Evolutionary conservation across 208 protist species (phyloP).

Genomic region (Wallacemonas sp.): DNA sequence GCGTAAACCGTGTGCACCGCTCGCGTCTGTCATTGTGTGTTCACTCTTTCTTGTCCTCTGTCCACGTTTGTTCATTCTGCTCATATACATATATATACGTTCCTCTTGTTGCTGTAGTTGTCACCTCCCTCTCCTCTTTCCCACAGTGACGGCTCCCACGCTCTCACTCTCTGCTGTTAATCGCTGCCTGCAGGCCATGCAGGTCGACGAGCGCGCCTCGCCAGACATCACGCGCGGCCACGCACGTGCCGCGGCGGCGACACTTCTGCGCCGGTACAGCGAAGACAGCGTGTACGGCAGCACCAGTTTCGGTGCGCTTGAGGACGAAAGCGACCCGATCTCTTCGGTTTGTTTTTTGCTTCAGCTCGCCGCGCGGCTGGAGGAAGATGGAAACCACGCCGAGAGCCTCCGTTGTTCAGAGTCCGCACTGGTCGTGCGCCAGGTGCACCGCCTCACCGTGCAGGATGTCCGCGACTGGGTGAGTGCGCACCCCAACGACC

Average conservation of each 20-base stretch:
- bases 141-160: not conserved
- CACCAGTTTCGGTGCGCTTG: not conserved
- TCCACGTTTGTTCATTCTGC: too few relatives aligned
- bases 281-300: not conserved
- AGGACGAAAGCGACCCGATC: constrained; percentile 13
- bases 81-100: too few relatives aligned
- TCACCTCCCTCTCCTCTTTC: too few relatives aligned
- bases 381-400: constrained; percentile 62
- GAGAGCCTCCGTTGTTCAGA: constrained; percentile 78
- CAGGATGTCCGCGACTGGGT: not conserved
- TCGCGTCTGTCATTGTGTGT: too few relatives aligned
- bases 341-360: constrained; percentile 61
- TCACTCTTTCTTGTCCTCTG: too few relatives aligned
- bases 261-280: not conserved
- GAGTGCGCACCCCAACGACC: not conserved
- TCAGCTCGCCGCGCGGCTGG: constrained; percentile 51
- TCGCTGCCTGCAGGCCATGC: not conserved
- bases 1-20: too few relatives aligned
- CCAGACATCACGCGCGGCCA: not conserved
- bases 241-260: not conserved
- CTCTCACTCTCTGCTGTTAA: not conserved
- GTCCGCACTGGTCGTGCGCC: constrained; percentile 65
- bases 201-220: not conserved
- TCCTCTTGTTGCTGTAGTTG: too few relatives aligned
- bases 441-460: constrained; percentile 13